Percentiles rank a stretch among this genome's conserved stretches.
Conservation (phyloP, 306 rosid genomes). For the Adenanthera pavonina region DNA sequence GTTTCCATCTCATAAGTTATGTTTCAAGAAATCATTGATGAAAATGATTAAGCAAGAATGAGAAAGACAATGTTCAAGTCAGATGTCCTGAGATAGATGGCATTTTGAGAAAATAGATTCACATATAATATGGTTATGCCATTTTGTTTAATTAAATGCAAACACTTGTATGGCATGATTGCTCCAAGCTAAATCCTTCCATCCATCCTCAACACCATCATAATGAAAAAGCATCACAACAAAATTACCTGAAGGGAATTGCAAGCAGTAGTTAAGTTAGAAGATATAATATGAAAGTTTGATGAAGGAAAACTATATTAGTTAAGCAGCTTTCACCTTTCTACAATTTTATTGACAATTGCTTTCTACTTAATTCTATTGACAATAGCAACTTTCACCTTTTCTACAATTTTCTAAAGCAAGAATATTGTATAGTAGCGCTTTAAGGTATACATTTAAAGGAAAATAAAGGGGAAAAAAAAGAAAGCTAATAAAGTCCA, state of each 20-base stretch:
- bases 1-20: not conserved
- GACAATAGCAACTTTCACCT: slow-evolving; percentile 58
- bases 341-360: slow-evolving; percentile 66
- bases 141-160: slow-evolving; percentile 61
- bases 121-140: slow-evolving; percentile 48
- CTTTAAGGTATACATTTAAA: not conserved
- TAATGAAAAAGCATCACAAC: slow-evolving; percentile 61
- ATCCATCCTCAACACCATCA: slow-evolving; percentile 57
- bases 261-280: slow-evolving; percentile 33
- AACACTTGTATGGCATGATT: slow-evolving; percentile 56
- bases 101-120: slow-evolving; percentile 16
- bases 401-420: slow-evolving; percentile 52
- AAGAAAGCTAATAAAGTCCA: not conserved
- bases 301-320: slow-evolving; percentile 25
- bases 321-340: slow-evolving; percentile 57
- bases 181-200: no score
- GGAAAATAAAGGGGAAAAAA: not conserved
- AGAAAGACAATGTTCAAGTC: not conserved
- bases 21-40: not conserved
- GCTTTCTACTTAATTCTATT: slow-evolving; percentile 76
- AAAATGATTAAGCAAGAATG: not conserved
- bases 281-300: slow-evolving; percentile 16
- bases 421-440: slow-evolving; percentile 9
- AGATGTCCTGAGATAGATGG: not conserved
- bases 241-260: slow-evolving; percentile 54